A percentile compares a stretch with the other conserved stretches of the same genome.
phyloP scores from a whole-genome alignment of 768 basidiomycete species.

The Dentipellis fragilis region DNA sequence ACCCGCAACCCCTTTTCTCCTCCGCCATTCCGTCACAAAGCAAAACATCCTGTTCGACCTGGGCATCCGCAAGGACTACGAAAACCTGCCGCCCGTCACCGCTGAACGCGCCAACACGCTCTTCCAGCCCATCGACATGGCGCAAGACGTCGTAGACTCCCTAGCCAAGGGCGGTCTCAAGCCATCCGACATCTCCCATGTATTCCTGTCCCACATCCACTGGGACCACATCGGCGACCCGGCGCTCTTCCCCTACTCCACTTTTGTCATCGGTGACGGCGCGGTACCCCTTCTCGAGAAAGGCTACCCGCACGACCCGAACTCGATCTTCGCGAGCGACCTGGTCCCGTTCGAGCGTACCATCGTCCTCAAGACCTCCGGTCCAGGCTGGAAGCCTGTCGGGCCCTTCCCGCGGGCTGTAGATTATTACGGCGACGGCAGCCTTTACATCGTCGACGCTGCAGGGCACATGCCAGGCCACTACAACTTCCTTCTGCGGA shows the following conservation, averaged over 20 bases:
- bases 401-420: conserved; percentile 11
- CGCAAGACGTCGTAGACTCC: conserved; percentile 2
- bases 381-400: background rate
- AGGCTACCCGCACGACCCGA: conserved; percentile 4
- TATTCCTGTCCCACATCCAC: conserved; percentile 9
- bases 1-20: conserved; percentile 5
- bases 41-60: conserved; percentile 8
- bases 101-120: background rate
- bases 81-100: conserved; percentile 1
- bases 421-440: conserved; percentile 12
- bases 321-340: background rate
- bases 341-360: background rate
- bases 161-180: conserved; percentile 9
- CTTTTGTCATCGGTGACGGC: conserved; percentile 8
- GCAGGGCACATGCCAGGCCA: conserved; percentile 14
- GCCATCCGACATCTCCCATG: background rate
- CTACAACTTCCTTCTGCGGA: conserved; percentile 12
- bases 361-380: background rate
- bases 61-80: conserved; percentile 7
- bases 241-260: conserved; percentile 4
- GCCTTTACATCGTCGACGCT: conserved; percentile 13
- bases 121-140: background rate
- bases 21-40: conserved; percentile 5
- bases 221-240: conserved; percentile 13
- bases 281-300: background rate